Percentiles rank a stretch among this genome's conserved stretches.
Evolutionary conservation across 2,329 filamentous ascomycete genomes (phyloP).

Genomic region (Colletotrichum gloeosporioides): DNA sequence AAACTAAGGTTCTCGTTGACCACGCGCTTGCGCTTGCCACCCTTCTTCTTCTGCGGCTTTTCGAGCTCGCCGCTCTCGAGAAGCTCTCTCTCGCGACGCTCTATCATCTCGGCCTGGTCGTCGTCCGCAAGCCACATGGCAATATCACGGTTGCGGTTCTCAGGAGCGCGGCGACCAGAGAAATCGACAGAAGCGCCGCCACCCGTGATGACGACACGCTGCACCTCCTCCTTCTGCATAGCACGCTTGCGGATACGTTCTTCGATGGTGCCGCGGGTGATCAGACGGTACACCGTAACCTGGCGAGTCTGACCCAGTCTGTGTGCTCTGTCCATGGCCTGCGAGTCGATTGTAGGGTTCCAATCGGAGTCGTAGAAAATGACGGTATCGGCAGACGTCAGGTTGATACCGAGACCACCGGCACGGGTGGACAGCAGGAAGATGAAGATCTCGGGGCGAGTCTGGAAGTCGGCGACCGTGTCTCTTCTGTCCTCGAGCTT

Average conservation of each 20-base stretch:
- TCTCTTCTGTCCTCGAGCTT: constrained; percentile 97
- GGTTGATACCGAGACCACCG: constrained; percentile 96
- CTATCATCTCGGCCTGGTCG: constrained; percentile 92
- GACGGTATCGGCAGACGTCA: constrained; percentile 95
- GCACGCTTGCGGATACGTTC: constrained; percentile 97
- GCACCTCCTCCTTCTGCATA: constrained; percentile 97
- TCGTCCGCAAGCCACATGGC: constrained; percentile 99
- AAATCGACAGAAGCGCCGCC: constrained; percentile 94
- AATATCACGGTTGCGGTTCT: constrained; percentile 97
- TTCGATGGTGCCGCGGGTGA: constrained; percentile 95
- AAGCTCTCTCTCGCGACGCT: constrained; percentile 88
- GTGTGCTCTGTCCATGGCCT: constrained; percentile 99
- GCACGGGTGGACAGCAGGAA: constrained; percentile 96
- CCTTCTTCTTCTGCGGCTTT: constrained; percentile 61
- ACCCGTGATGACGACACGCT: constrained; percentile 94
- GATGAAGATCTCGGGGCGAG: constrained; percentile 91
- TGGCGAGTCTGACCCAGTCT: constrained; percentile 94
- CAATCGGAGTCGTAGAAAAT: constrained; percentile 99
- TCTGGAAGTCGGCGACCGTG: constrained; percentile 96
- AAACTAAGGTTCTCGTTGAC: constrained; percentile 66
- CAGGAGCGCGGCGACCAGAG: constrained; percentile 84
- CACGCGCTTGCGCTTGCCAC: constrained; percentile 60
- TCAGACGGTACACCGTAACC: constrained; percentile 96
- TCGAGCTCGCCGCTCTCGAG: constrained; percentile 73
- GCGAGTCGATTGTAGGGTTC: constrained; percentile 98